Evolutionary conservation across 768 basidiomycete species (phyloP).

Genomic region (Flagelloscypha sp.): DNA sequence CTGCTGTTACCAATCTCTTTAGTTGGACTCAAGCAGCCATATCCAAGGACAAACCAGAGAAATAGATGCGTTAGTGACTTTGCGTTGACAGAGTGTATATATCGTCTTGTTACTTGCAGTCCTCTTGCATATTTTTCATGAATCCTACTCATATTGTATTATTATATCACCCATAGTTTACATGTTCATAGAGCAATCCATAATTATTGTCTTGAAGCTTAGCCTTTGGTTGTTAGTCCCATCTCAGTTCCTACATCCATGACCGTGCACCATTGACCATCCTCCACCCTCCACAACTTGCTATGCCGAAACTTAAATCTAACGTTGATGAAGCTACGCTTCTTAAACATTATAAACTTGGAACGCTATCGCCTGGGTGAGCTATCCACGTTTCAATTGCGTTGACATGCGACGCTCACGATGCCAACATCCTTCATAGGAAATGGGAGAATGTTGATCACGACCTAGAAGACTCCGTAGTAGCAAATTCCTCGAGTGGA

Average conservation of each 20-base stretch:
- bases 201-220: neutral
- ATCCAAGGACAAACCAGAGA: too few relatives aligned
- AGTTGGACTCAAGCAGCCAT: too few relatives aligned
- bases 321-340: slow-evolving; percentile 74
- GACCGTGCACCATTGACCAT: too few relatives aligned
- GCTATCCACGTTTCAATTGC: slow-evolving; percentile 8
- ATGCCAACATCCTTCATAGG: slow-evolving; percentile 28
- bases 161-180: slow-evolving; percentile 1
- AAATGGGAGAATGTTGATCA: slow-evolving; percentile 89
- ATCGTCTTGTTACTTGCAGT: too few relatives aligned
- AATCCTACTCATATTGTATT: neutral
- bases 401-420: slow-evolving; percentile 6
- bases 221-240: too few relatives aligned
- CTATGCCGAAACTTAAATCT: slow-evolving; percentile 58
- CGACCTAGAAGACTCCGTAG: slow-evolving; percentile 70
- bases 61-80: too few relatives aligned
- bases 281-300: too few relatives aligned
- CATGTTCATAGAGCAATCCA: too few relatives aligned
- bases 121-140: neutral
- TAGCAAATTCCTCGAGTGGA: slow-evolving; percentile 41
- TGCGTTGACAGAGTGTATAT: too few relatives aligned
- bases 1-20: too few relatives aligned
- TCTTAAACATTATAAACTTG: slow-evolving; percentile 83
- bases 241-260: too few relatives aligned
- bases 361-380: slow-evolving; percentile 69